Base-by-base conservation (phyloP, 306 rosid species). In the Parietaria judaica region DNA sequence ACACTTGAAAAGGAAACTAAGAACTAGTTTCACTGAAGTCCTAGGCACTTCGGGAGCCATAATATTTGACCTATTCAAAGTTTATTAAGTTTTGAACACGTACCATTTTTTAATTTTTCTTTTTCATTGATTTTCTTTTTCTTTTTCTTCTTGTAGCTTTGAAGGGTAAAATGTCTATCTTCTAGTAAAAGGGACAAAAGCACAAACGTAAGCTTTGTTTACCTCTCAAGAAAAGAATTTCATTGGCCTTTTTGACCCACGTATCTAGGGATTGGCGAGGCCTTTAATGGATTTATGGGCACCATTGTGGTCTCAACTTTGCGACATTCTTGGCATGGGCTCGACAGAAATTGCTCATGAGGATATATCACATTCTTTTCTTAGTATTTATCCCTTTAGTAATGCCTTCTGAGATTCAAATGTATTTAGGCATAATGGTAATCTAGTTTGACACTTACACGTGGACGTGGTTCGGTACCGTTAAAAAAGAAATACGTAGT, bases 31-130 rank as follows among this genome's bases (percentile, higher is more conserved):
- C 3, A 5, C 1, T 50, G 60, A 15, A 39, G 54, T 31, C 60
- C 45, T 13, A 8, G 31, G 66, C 48, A 68, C 61, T 52, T 60
- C 52, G 11, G 56, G 57, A 58, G 71, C 64, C 71, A 57, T 57
- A 67, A 67, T 68, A 41, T 60, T 60, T 60, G 72, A 68, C 66
- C 51, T 39, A 23, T 49, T n/a, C 2, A 12, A 2, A 36, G 14
- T 31, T 14, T 36, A 49, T 11, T 57, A 14, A 8, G 23, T 8
- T 6, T 45, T 34, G 35, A 6, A 23, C 49, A 23, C n/a, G 46
- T n/a, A n/a, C n/a, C n/a, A n/a, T n/a, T n/a, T n/a, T n/a, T n/a
- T n/a, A n/a, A n/a, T n/a, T n/a, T n/a, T n/a, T n/a, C n/a, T n/a
- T n/a, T n/a, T n/a, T n/a, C n/a, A n/a, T n/a, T n/a, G n/a, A n/a